Conservation (phyloP, 2,329 filamentous ascomycete genomes). For the Clathrospora elynae region DNA sequence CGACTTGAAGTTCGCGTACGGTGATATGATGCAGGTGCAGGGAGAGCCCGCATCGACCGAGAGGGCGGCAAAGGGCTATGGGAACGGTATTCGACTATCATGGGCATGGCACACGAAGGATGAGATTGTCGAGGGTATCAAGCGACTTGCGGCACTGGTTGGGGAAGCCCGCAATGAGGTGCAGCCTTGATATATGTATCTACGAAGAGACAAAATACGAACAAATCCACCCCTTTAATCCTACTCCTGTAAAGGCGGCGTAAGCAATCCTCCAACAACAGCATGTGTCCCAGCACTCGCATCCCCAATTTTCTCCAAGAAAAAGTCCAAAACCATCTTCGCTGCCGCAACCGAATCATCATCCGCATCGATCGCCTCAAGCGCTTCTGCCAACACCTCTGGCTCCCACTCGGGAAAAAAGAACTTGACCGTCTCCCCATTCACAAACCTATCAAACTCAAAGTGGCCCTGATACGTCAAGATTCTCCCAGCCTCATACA, state of each 20-base stretch:
- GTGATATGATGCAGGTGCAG: constrained; percentile 65
- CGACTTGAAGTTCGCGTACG: constrained; percentile 67
- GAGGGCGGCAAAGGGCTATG: constrained; percentile 13
- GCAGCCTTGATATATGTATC: no score
- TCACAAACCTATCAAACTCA: constrained; percentile 53
- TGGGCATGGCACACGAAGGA: constrained; percentile 23
- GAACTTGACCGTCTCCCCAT: constrained; percentile 46
- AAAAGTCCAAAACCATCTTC: constrained; percentile 43
- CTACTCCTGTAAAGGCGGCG: constrained; percentile 21
- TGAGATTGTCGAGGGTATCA: constrained; percentile 20
- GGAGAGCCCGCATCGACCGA: constrained; percentile 16
- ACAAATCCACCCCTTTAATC: neutral
- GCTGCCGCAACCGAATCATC: constrained; percentile 41
- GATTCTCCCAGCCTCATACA: constrained; percentile 48
- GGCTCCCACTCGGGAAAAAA: constrained; percentile 41
- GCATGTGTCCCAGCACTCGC: constrained; percentile 1
- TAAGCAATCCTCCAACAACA: constrained; percentile 25
- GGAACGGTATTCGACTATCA: constrained; percentile 19
- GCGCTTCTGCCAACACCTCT: constrained; percentile 21
- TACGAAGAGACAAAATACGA: no score
- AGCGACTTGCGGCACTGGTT: constrained; percentile 12
- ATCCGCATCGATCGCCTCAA: constrained; percentile 28
- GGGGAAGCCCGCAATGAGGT: neutral
- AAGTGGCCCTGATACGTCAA: constrained; percentile 53
- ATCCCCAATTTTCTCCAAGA: constrained; percentile 35